A percentile compares a stretch with the other conserved stretches of the same genome.
phyloP scores from a whole-genome alignment of 306 rosid species.

The Sechiopsis laciniata region DNA sequence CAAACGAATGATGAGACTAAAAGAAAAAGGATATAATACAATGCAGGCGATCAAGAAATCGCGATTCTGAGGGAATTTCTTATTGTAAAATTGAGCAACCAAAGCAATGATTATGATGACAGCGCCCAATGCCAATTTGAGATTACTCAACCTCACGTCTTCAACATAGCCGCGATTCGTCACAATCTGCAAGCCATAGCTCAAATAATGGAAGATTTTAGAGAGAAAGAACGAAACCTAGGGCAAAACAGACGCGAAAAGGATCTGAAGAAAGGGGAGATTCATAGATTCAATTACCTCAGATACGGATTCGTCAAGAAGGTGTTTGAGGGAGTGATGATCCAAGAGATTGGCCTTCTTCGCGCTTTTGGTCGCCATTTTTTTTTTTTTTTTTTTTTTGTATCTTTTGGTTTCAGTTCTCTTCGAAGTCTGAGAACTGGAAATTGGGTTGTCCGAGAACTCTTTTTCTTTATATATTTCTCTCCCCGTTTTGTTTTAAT shows the following conservation, averaged over 20 bases:
- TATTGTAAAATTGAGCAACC: conserved; percentile 87
- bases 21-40: conserved; percentile 64
- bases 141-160: conserved; percentile 83
- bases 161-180: conserved; percentile 68
- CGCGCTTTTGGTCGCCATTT: conserved; percentile 37
- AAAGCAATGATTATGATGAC: conserved; percentile 70
- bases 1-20: not conserved
- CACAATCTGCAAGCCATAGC: conserved; percentile 40
- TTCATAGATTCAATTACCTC: conserved; percentile 42
- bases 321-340: conserved; percentile 77
- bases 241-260: not conserved
- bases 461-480: no score
- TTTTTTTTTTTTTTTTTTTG: no score
- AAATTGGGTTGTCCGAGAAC: not conserved
- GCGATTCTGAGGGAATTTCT: conserved; percentile 82
- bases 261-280: conserved; percentile 1
- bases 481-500: no score
- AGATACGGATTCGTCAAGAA: conserved; percentile 76
- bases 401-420: conserved; percentile 29
- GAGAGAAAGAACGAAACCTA: not conserved
- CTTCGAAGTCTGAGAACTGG: not conserved
- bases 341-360: conserved; percentile 87
- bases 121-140: conserved; percentile 52
- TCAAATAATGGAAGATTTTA: not conserved
- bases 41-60: conserved; percentile 78